Evolutionary conservation across 352 stramenopile species (phyloP).

Genomic region (Phytopythium litorale): DNA sequence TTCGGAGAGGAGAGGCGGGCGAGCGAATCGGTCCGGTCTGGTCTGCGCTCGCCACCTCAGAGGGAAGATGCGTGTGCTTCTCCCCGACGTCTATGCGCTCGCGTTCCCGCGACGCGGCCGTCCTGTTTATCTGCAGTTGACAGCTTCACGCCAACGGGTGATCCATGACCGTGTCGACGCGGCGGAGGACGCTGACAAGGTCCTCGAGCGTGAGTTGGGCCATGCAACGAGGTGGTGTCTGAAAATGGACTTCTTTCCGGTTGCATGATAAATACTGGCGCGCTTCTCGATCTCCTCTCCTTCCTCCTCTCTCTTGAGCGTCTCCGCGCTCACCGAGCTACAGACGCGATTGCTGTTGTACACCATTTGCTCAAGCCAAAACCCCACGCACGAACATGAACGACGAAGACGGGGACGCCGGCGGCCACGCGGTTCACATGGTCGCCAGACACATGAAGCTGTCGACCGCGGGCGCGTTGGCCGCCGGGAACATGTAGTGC

Average conservation of each 20-base stretch:
- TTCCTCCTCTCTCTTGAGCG: background rate
- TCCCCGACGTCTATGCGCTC: background rate
- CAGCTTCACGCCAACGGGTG: no score
- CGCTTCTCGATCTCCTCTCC: background rate
- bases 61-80: background rate
- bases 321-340: background rate
- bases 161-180: no score
- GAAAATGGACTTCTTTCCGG: background rate
- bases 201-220: no score
- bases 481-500: slow-evolving; percentile 19
- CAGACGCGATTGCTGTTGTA: background rate
- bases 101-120: background rate
- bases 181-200: no score
- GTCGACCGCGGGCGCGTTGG: slow-evolving; percentile 8
- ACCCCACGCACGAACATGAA: background rate
- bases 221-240: no score
- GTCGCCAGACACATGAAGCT: slow-evolving; percentile 26
- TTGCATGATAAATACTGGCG: background rate
- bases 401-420: background rate
- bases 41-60: no score
- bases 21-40: no score
- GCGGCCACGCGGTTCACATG: slow-evolving; percentile 19
- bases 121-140: no score
- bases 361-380: background rate
- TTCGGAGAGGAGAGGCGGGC: no score